Percentiles rank a stretch among this genome's conserved stretches.
Evolutionary conservation across 192 early-diverging fungal species (phyloP).

Genomic region (Allomyces macrogynus): DNA sequence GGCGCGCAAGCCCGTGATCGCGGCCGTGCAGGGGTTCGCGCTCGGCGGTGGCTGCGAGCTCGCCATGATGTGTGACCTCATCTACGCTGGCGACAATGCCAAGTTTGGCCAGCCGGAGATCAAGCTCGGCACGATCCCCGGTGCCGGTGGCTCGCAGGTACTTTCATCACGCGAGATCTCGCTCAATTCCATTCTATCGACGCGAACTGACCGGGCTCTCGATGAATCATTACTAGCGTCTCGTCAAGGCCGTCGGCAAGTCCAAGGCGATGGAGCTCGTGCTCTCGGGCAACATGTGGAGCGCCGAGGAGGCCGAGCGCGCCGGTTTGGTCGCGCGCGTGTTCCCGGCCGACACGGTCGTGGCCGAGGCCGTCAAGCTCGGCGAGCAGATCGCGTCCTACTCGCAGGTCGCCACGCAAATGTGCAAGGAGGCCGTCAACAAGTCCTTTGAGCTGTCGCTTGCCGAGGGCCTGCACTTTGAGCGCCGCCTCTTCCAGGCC

Average conservation of each 20-base stretch:
- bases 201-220: too few relatives aligned
- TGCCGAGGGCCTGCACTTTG: slow-evolving; percentile 63
- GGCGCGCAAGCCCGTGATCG: slow-evolving; percentile 89
- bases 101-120: slow-evolving; percentile 97
- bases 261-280: slow-evolving; percentile 95
- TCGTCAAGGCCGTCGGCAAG: slow-evolving; percentile 87
- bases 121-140: slow-evolving; percentile 93
- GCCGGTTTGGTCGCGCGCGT: slow-evolving; percentile 76
- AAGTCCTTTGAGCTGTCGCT: slow-evolving; percentile 74
- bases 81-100: slow-evolving; percentile 94
- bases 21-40: slow-evolving; percentile 94
- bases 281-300: slow-evolving; percentile 68
- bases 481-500: slow-evolving; percentile 84
- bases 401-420: slow-evolving; percentile 69
- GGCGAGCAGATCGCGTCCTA: slow-evolving; percentile 67
- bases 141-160: slow-evolving; percentile 19
- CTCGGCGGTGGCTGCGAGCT: slow-evolving; percentile 97
- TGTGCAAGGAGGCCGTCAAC: slow-evolving; percentile 95
- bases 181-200: too few relatives aligned
- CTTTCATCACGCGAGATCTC: too few relatives aligned
- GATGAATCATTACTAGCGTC: slow-evolving; percentile 20
- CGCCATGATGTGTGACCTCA: slow-evolving; percentile 98
- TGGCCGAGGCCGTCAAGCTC: slow-evolving; percentile 77
- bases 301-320: slow-evolving; percentile 65
- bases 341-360: slow-evolving; percentile 60